phyloP scores from a whole-genome alignment of 352 stramenopile genomes.

The Globisporangium iwayamae region DNA sequence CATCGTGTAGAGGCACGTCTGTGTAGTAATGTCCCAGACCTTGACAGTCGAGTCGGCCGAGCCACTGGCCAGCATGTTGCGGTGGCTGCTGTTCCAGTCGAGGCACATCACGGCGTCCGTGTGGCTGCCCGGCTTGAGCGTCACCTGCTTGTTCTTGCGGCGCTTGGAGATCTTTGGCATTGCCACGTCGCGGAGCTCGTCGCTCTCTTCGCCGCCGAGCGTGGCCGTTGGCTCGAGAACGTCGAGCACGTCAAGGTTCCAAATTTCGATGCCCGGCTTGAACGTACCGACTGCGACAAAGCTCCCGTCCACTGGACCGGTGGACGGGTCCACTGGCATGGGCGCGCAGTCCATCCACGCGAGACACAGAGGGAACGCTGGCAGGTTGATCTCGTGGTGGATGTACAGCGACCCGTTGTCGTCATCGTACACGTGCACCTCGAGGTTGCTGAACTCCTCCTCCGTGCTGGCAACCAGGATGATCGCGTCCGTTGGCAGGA shows the following conservation, averaged over 20 bases:
- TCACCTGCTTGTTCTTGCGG: slow-evolving; percentile 61
- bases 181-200: slow-evolving; percentile 72
- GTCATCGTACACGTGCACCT: slow-evolving; percentile 99
- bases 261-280: slow-evolving; percentile 99
- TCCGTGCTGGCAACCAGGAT: slow-evolving; percentile 97
- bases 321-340: slow-evolving; percentile 47
- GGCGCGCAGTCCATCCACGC: slow-evolving; percentile 94
- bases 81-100: slow-evolving; percentile 96
- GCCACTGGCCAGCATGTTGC: slow-evolving; percentile 97
- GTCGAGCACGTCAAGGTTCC: slow-evolving; percentile 99
- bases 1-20: slow-evolving; percentile 94
- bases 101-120: slow-evolving; percentile 97
- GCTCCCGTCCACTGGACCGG: slow-evolving; percentile 87
- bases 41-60: slow-evolving; percentile 98
- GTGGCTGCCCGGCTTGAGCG: slow-evolving; percentile 93
- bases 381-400: slow-evolving; percentile 99
- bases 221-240: slow-evolving; percentile 95
- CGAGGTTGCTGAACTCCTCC: slow-evolving; percentile 97
- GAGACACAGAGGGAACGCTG: slow-evolving; percentile 97
- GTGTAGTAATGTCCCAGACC: slow-evolving; percentile 92
- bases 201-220: slow-evolving; percentile 92
- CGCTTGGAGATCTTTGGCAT: slow-evolving; percentile 70
- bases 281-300: slow-evolving; percentile 99
- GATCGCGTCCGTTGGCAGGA: slow-evolving; percentile 92
- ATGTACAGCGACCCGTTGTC: slow-evolving; percentile 97